phyloP scores from a whole-genome alignment of 371 early-diverging fungal species.

The Rhizomucor pusillus region DNA sequence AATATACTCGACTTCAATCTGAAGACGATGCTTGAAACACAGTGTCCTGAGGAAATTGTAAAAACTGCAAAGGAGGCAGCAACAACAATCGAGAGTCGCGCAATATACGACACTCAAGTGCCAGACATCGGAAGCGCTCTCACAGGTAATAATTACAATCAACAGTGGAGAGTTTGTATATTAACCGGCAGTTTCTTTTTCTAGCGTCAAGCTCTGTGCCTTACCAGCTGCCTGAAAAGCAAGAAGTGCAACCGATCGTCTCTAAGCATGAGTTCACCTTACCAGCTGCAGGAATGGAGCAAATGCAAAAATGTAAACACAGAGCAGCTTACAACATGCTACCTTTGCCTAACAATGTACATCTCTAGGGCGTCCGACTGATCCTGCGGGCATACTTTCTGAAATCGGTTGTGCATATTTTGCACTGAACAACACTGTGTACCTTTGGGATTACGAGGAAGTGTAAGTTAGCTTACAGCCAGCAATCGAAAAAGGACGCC shows the following conservation, averaged over 20 bases:
- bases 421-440: conserved; percentile 81
- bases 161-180: neutral
- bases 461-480: conserved; percentile 28
- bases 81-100: conserved; percentile 8
- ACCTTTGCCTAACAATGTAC: neutral
- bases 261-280: conserved; percentile 14
- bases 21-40: no score
- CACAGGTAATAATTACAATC: conserved; percentile 4
- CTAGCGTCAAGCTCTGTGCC: conserved; percentile 11
- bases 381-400: conserved; percentile 48
- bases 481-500: neutral
- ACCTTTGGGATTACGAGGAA: conserved; percentile 83
- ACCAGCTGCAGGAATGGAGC: conserved; percentile 17
- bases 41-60: conserved; percentile 14
- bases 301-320: conserved; percentile 16
- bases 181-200: neutral
- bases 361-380: conserved; percentile 22
- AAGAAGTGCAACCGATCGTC: conserved; percentile 14
- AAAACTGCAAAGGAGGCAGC: conserved; percentile 12
- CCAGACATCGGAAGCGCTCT: conserved; percentile 17
- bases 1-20: no score
- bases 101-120: conserved; percentile 5
- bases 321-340: neutral
- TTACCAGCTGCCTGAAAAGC: conserved; percentile 5
- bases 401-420: conserved; percentile 89